A percentile compares a stretch with the other conserved stretches of the same genome.
Evolutionary conservation across 2,329 filamentous ascomycete genomes (phyloP).

Genomic region (Penicillium sp.): DNA sequence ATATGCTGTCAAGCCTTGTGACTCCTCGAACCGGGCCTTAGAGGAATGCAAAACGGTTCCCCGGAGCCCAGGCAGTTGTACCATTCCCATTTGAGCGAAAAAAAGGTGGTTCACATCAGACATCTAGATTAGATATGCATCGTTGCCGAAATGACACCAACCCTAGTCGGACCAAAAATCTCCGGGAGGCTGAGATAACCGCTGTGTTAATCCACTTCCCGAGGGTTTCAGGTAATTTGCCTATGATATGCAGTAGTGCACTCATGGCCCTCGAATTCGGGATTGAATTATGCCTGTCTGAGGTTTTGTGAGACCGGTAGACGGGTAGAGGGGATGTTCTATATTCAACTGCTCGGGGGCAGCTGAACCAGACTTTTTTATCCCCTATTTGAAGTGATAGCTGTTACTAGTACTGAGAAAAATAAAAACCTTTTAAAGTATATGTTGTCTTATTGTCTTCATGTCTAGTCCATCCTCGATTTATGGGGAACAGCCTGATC

Average conservation of each 20-base stretch:
- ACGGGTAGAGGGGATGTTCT: neutral
- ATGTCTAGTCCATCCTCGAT: constrained; percentile 1
- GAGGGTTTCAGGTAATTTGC: constrained; percentile 23
- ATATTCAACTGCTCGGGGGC: neutral
- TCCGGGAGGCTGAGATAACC: constrained; percentile 11
- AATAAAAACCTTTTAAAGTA: too few species aligned
- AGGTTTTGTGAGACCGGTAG: constrained; percentile 8
- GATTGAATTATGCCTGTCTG: constrained; percentile 7
- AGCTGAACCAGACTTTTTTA: neutral
- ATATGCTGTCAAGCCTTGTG: neutral
- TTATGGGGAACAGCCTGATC: constrained; percentile 7
- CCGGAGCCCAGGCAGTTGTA: neutral
- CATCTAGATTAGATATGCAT: constrained; percentile 11
- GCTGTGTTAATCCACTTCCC: constrained; percentile 24
- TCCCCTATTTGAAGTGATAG: neutral
- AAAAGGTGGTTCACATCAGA: constrained; percentile 2
- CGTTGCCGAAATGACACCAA: constrained; percentile 19
- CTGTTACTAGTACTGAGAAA: too few species aligned
- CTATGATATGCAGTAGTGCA: constrained; percentile 16
- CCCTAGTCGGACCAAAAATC: constrained; percentile 26
- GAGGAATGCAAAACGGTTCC: neutral
- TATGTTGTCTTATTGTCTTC: neutral
- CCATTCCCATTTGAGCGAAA: neutral
- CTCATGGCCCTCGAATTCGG: constrained; percentile 16
- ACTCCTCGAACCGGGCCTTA: neutral